phyloP scores from a whole-genome alignment of 257 asterid genomes.

The Solanum chmielewskii region DNA sequence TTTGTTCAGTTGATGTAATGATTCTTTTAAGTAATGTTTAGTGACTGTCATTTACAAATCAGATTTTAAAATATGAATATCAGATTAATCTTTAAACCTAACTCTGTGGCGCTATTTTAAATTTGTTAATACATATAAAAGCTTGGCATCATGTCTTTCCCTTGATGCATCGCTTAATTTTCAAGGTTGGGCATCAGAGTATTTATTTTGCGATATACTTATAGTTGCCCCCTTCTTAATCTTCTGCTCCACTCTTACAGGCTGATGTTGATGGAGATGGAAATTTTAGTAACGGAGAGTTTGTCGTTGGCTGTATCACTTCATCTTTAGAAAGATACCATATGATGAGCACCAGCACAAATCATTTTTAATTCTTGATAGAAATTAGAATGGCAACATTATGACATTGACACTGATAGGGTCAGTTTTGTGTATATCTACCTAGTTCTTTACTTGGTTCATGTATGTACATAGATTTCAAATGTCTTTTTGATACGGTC shows the following conservation, averaged over 20 bases:
- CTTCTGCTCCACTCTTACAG: not conserved
- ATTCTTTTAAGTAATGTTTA: too few species aligned
- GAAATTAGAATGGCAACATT: not conserved
- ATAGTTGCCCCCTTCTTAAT: too few species aligned
- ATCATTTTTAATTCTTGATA: too few species aligned
- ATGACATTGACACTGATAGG: not conserved
- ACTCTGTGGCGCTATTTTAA: not conserved
- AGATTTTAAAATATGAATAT: too few species aligned
- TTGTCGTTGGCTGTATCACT: not conserved
- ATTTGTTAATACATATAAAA: not conserved
- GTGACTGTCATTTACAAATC: not conserved
- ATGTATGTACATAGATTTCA: too few species aligned
- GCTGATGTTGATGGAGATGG: not conserved
- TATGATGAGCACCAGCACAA: not conserved
- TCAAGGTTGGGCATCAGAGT: not conserved
- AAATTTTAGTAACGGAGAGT: not conserved
- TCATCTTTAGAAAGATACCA: not conserved
- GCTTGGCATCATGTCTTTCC: not conserved
- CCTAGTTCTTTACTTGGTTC: not conserved
- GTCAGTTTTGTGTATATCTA: not conserved
- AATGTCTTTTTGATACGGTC: not conserved
- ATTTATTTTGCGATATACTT: not conserved
- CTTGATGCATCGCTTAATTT: not conserved
- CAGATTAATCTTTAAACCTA: not conserved
- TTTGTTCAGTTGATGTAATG: too few species aligned